Evolutionary conservation across 306 rosid species (phyloP), one percentile per base, ranked within the genome.

Genomic region (Gynostemma pentaphyllum): DNA sequence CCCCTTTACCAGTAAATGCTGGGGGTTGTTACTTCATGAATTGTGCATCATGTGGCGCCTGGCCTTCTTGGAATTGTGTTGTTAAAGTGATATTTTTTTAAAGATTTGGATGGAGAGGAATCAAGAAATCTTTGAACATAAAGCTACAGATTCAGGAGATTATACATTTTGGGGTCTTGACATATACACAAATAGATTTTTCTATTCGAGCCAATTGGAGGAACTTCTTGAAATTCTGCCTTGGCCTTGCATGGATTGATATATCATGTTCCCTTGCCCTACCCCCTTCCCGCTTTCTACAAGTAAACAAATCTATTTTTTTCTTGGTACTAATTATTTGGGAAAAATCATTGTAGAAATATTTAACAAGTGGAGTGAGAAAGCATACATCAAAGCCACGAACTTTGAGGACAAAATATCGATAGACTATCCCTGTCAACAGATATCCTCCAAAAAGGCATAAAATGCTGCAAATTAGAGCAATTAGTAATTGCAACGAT

Each of bases 361-460:
- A 32, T 18, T 28, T 29, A 19, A 62, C 48, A 62, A 0, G 23
- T 48, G 44, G 60, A 26, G 65, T 13, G 49, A 73, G 76, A 76
- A 45, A 68, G 60, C 86, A 54, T 84, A 91, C 98, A 62, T 91
- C 86, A 70, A 79, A 56, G 59, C 98, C 98, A 16, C 74, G 88
- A 67, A 85, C 52, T 72, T 81, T 79, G 49, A 83, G 84, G 77
- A 72, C 27, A 72, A 68, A 80, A 80, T 75, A 70, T 40, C 96
- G 89, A 67, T 88, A 91, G 53, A 74, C 80, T 45, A 74, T 24
- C 71, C 98, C 95, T 27, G 72, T 85, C 79, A 83, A 74, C 22
- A 91, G 75, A 77, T 91, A 88, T 10, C 47, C 92, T 72, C 83
- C 98, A 42, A 88, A 71, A 62, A 91, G 82, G 92, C 90, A 82